Evolutionary conservation across 2,329 filamentous ascomycete species (phyloP), one percentile per base, ranked within the genome.

Genomic region (Hawksworthiomyces lignivorus): DNA sequence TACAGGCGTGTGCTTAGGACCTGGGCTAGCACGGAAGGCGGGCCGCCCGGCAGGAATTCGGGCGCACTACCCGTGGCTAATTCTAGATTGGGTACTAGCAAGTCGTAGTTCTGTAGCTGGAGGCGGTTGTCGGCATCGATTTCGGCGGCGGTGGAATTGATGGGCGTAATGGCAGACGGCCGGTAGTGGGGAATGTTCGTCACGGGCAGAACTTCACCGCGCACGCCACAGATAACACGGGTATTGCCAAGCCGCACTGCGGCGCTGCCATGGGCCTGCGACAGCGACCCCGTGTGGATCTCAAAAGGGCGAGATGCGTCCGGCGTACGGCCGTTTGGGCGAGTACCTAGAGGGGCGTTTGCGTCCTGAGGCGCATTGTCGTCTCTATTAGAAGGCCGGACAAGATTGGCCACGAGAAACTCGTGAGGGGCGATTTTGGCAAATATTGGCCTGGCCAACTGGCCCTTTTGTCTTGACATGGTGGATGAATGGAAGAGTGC

Each of bases 21-120:
- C 65, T 98, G 92, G 4, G 88, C 89, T 26, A 88, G 71, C 1
- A 80, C 74, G 6, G 77, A 82, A 1, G 87, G 92, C 18, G 92
- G 82, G 9, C 82, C 83, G 34, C 89, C 88, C 0, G 92, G 88
- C 15, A 95, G 71, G 53, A 90, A 87, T 18, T 83, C 75, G 3
- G 90, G 89, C 7, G 88, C 85, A 57, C 85, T 94, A 27, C 92
- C 92, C 1, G 92, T 98, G 26, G 83, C 84, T 24, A 98, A 69
- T 58, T 96, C 92, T 42, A 98, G 77, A 57, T 98, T 98, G 3
- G 92, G 90, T 3, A 98, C 89, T 3, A 98, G 67, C 12, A 98
- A 67, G 54, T 87, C 80, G 56, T 79, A 74, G 43, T 79, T 75
- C 46, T 65, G 68, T 41, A 79, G 63, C 59, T 77, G 78, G 51